Base-by-base conservation (phyloP, 1,284 basidiomycete species). In the Tilletia walkeri region DNA sequence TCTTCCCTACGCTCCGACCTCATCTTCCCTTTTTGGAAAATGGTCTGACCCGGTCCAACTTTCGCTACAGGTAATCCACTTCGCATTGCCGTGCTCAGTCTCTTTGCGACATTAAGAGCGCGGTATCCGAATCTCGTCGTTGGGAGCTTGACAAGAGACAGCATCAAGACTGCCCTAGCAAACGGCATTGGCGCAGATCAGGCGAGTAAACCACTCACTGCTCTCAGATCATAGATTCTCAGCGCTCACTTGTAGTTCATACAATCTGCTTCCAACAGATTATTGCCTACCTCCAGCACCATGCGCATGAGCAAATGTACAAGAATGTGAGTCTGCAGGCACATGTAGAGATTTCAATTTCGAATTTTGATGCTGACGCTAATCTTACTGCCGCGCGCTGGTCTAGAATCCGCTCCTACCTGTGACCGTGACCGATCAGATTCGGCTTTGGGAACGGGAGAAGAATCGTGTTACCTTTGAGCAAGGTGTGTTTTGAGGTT, bases 241-340 rank as follows among this genome's bases (percentile, higher is more conserved):
- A 45, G 41, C 41, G 41, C 41, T 45, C 9, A 45, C 14, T 59
- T 59, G 54, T 14, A 9, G 9, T 14, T 7, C 54, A 59, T 34
- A 59, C 36, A 30, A 38, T 14, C 14, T 30, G 24, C 24, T 2
- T 30, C 24, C 61, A 65, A 20, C 72, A 95, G 92, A 96, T 99
- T 82, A 95, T 99, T 82, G 91, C 91, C 79, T 99, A 99, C 84
- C 88, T 99, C 59, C 89, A 90, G 30, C 91, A 92, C 65, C 95
- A 99, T 85, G 95, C 95, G 1, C 96, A 99, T 84, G 92, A 94
- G 45, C 95, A 99, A 85, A 99, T 99, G 95, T 90, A 92, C 80
- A 93, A 91, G 84, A 93, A 94, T 84, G 93, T 92, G 80, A 83
- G 88, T 85, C n/a, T 50, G 1, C 14, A 45, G 61, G 6, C 10